Conservation (phyloP, 192 early-diverging fungal species). For the Coemansia reversa region DNA sequence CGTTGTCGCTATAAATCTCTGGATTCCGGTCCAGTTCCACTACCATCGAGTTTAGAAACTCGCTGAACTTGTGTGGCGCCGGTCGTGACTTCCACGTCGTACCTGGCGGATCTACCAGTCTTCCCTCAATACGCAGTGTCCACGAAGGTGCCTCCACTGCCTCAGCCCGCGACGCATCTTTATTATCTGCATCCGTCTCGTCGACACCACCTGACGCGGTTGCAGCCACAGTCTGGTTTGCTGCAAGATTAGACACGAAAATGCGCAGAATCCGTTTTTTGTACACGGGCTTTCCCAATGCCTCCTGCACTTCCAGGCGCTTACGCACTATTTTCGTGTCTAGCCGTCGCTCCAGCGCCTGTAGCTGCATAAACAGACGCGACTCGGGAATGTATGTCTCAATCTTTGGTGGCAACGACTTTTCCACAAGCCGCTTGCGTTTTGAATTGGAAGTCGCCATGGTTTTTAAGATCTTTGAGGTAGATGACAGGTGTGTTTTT, state of each 20-base stretch:
- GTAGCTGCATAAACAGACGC: conserved; percentile 78
- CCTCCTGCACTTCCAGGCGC: conserved; percentile 84
- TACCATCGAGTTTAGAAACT: conserved; percentile 79
- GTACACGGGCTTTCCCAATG: conserved; percentile 67
- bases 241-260: conserved; percentile 86
- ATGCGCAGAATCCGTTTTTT: conserved; percentile 81
- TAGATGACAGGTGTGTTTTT: too few species aligned
- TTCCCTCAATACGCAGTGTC: conserved; percentile 89
- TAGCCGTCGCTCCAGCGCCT: conserved; percentile 83
- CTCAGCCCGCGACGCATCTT: conserved; percentile 37
- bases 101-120: conserved; percentile 73
- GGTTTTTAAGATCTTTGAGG: not conserved
- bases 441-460: conserved; percentile 37
- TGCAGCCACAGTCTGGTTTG: conserved; percentile 61
- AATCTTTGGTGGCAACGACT: conserved; percentile 63
- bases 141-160: conserved; percentile 69
- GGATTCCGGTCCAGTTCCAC: conserved; percentile 84
- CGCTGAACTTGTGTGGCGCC: conserved; percentile 74
- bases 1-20: conserved; percentile 67
- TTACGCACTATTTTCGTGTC: conserved; percentile 91
- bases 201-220: conserved; percentile 7
- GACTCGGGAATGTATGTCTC: conserved; percentile 92
- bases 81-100: conserved; percentile 61
- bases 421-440: conserved; percentile 47
- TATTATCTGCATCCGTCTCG: conserved; percentile 9